Evolutionary conservation across 129 eudicot species (phyloP).

Genomic region (Tanacetum coccineum): DNA sequence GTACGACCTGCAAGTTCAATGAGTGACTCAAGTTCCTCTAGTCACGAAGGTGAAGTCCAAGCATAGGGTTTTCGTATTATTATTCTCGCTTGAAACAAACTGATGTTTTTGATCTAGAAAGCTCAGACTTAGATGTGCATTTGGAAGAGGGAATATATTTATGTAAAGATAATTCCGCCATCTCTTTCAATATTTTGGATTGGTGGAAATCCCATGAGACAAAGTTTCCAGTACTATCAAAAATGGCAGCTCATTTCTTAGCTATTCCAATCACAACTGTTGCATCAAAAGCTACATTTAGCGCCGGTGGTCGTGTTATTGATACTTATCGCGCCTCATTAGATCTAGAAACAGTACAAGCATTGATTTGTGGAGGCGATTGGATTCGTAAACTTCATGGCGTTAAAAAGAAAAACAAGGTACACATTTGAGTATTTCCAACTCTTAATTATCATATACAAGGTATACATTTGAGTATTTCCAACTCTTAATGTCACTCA

Average conservation of each 20-base stretch:
- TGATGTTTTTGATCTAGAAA: neutral
- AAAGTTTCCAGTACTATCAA: slow-evolving; percentile 4
- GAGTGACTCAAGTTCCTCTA: neutral
- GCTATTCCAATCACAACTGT: slow-evolving; percentile 20
- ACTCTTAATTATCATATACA: neutral
- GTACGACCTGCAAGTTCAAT: neutral
- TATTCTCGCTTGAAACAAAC: neutral
- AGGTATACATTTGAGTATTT: too few relatives aligned
- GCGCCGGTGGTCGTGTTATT: slow-evolving; percentile 11
- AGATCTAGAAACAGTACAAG: neutral
- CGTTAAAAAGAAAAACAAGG: slow-evolving; percentile 2
- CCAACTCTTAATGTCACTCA: too few relatives aligned
- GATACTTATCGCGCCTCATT: neutral
- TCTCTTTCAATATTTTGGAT: neutral
- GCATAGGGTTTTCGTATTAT: neutral
- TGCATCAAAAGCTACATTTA: slow-evolving; percentile 16
- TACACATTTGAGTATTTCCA: neutral
- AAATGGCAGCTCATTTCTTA: slow-evolving; percentile 11
- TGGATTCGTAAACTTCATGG: slow-evolving; percentile 11
- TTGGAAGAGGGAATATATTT: neutral
- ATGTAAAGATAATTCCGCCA: neutral
- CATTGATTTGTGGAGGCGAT: slow-evolving; percentile 1
- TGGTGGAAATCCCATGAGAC: slow-evolving; percentile 10
- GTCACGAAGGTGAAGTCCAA: neutral
- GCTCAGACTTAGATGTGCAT: neutral